phyloP scores from a whole-genome alignment of 116 monocot species.

The Papilionanthe hybrid region DNA sequence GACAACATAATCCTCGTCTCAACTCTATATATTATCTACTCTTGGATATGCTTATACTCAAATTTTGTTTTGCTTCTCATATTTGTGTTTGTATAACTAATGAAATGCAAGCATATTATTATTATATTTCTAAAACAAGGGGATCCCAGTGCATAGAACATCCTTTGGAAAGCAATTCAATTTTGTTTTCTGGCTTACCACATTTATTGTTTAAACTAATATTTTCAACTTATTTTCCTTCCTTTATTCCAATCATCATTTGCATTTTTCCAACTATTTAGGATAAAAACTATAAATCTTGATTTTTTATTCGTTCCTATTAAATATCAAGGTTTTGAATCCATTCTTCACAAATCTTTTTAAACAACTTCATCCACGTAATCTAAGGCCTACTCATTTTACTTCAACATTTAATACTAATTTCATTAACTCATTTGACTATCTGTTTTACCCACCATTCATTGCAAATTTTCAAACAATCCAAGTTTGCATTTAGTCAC shows the following conservation, averaged over 20 bases:
- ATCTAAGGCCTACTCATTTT: too few relatives aligned
- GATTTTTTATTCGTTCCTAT: neutral
- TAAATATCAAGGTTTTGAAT: neutral
- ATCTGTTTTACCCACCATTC: too few relatives aligned
- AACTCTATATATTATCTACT: neutral
- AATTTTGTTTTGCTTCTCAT: neutral
- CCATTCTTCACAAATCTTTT: too few relatives aligned
- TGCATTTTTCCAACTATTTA: neutral
- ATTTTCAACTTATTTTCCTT: neutral
- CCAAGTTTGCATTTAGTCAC: too few relatives aligned
- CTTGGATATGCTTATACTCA: neutral
- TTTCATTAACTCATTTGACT: too few relatives aligned
- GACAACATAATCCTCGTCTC: neutral
- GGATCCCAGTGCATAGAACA: neutral
- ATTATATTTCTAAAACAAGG: neutral
- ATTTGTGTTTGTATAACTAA: neutral
- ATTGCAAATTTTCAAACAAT: too few relatives aligned
- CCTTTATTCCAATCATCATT: neutral
- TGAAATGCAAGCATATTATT: neutral
- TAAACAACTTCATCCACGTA: too few relatives aligned
- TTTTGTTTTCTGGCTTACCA: too few relatives aligned
- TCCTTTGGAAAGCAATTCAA: too few relatives aligned
- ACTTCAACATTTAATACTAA: too few relatives aligned
- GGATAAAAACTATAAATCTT: neutral
- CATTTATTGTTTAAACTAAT: neutral